phyloP scores from a whole-genome alignment of 2,329 filamentous ascomycete species.

The Cylindrodendrum hubeiense region DNA sequence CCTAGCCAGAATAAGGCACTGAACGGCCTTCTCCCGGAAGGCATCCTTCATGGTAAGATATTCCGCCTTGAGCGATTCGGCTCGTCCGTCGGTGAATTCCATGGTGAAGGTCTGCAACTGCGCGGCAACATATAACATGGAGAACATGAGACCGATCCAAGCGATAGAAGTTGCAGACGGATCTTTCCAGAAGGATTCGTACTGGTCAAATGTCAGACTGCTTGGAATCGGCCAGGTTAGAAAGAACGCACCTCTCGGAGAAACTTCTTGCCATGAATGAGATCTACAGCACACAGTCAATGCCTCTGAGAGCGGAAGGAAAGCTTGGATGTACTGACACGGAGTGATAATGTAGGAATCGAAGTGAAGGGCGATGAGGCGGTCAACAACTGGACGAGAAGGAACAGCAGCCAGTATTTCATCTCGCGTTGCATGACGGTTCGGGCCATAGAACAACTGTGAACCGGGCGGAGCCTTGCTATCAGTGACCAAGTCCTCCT shows the following conservation, averaged over 20 bases:
- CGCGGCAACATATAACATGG: constrained; percentile 28
- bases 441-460: constrained; percentile 31
- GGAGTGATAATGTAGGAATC: constrained; percentile 30
- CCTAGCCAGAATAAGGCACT: constrained; percentile 25
- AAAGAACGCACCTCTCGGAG: constrained; percentile 29
- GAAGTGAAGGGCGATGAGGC: constrained; percentile 30
- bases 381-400: constrained; percentile 31
- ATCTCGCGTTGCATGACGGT: constrained; percentile 28
- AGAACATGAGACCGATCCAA: constrained; percentile 32
- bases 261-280: constrained; percentile 30
- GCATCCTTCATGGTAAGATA: constrained; percentile 28
- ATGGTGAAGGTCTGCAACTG: constrained; percentile 29
- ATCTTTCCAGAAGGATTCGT: constrained; percentile 28
- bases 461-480: constrained; percentile 22
- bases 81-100: constrained; percentile 10
- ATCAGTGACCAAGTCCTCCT: constrained; percentile 28
- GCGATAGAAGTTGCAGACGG: constrained; percentile 22
- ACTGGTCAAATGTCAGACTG: constrained; percentile 28
- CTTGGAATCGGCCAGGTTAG: constrained; percentile 4
- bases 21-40: constrained; percentile 29
- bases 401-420: constrained; percentile 29
- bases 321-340: constrained; percentile 20
- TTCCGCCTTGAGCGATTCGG: constrained; percentile 24
- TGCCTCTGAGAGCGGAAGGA: constrained; percentile 13
- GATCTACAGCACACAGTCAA: constrained; percentile 26